phyloP scores from a whole-genome alignment of 495 filamentous ascomycete genomes.

The Talaromyces wortmannii region DNA sequence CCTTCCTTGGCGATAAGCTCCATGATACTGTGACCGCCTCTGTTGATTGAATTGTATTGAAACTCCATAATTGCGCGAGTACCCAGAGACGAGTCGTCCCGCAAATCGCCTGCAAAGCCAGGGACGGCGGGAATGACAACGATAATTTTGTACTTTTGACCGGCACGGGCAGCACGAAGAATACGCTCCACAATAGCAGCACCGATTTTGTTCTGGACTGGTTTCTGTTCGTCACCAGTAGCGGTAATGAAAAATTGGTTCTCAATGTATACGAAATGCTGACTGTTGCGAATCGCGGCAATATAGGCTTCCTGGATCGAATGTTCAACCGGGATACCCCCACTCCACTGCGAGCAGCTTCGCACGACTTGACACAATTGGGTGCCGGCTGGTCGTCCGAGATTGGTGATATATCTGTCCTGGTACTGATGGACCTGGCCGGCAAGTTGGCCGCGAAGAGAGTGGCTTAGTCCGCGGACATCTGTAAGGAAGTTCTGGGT shows the following conservation, averaged over 20 bases:
- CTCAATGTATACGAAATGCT: conserved; percentile 91
- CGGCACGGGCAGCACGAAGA: conserved; percentile 61
- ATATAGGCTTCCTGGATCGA: conserved; percentile 89
- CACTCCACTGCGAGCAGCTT: conserved; percentile 67
- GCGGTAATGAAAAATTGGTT: conserved; percentile 99
- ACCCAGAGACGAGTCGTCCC: conserved; percentile 69
- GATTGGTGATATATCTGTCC: conserved; percentile 25
- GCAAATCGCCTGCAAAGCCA: conserved; percentile 83
- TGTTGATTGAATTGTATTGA: conserved; percentile 82
- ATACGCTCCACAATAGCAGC: conserved; percentile 85
- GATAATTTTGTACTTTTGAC: conserved; percentile 75
- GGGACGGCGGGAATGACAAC: conserved; percentile 85
- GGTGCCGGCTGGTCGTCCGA: conserved; percentile 24
- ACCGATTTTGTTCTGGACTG: conserved; percentile 82
- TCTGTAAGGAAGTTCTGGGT: conserved; percentile 11
- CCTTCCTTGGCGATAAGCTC: conserved; percentile 67
- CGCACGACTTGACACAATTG: conserved; percentile 63
- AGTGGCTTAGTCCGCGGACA: conserved; percentile 24
- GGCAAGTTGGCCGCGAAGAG: conserved; percentile 35
- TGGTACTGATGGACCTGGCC: conserved; percentile 44
- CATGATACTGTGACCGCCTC: conserved; percentile 83
- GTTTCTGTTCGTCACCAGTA: conserved; percentile 65
- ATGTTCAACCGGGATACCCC: conserved; percentile 64
- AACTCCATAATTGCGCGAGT: conserved; percentile 97
- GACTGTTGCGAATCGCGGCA: conserved; percentile 68